A percentile compares a stretch with the other conserved stretches of the same genome.
Evolutionary conservation across 2,329 filamentous ascomycete species (phyloP).

Genomic region (Colletotrichum shisoi): DNA sequence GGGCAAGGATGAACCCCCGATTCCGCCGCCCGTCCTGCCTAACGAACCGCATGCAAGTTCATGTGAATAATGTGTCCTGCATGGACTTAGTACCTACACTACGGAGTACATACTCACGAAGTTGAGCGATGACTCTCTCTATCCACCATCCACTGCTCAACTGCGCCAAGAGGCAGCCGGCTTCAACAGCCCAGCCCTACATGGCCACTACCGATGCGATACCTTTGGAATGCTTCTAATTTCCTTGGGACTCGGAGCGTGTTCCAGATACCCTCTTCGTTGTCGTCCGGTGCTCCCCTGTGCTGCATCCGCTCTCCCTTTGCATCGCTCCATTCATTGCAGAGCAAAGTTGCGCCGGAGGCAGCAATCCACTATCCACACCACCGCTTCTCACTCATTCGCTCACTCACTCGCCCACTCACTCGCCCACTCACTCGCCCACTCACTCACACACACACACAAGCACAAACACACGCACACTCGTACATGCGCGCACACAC

Average conservation of each 20-base stretch:
- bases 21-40: constrained; percentile 23
- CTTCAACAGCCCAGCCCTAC: constrained; percentile 29
- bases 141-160: constrained; percentile 2
- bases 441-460: neutral
- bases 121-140: constrained; percentile 29
- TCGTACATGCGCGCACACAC: neutral
- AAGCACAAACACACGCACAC: neutral
- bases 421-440: neutral
- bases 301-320: constrained; percentile 28
- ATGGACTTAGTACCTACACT: neutral
- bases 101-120: neutral
- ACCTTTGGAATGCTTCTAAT: constrained; percentile 36
- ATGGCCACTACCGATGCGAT: constrained; percentile 29
- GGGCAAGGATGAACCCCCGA: constrained; percentile 11
- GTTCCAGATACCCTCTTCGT: constrained; percentile 31
- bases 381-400: neutral
- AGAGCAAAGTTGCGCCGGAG: constrained; percentile 30
- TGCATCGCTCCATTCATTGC: constrained; percentile 24
- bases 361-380: constrained; percentile 38
- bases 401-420: neutral
- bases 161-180: constrained; percentile 21
- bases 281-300: constrained; percentile 24
- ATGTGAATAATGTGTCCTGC: neutral
- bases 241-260: constrained; percentile 26
- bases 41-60: constrained; percentile 15